A percentile compares a stretch with the other conserved stretches of the same genome.
Evolutionary conservation across 2,329 filamentous ascomycete species (phyloP).

Genomic region (Metarhizium sp.): DNA sequence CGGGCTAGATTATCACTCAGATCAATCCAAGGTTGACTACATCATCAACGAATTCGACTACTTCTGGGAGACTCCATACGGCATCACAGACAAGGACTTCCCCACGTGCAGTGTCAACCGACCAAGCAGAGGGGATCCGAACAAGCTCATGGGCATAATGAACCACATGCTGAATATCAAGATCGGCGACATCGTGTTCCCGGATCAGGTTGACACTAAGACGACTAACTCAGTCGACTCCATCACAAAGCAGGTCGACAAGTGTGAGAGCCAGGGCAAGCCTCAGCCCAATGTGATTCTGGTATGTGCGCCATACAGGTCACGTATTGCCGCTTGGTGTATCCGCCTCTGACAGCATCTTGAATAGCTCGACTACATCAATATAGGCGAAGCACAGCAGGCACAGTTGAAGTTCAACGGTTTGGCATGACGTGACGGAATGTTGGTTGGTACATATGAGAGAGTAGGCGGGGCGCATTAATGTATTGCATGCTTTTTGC

Average conservation of each 20-base stretch:
- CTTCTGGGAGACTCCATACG: constrained; percentile 66
- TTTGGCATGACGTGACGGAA: constrained; percentile 12
- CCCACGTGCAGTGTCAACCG: constrained; percentile 58
- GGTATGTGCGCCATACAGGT: constrained; percentile 12
- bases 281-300: constrained; percentile 23
- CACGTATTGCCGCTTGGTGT: neutral
- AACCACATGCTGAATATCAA: constrained; percentile 28
- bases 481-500: too few relatives aligned
- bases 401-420: constrained; percentile 29
- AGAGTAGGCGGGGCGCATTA: neutral
- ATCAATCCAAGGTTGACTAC: constrained; percentile 44
- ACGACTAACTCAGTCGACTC: constrained; percentile 26
- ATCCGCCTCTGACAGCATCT: constrained; percentile 10
- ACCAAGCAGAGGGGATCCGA: constrained; percentile 34
- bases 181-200: constrained; percentile 24
- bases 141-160: constrained; percentile 33
- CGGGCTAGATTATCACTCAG: constrained; percentile 47
- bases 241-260: constrained; percentile 18
- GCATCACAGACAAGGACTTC: constrained; percentile 49
- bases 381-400: constrained; percentile 28
- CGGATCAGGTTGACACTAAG: constrained; percentile 18
- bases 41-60: constrained; percentile 55
- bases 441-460: neutral
- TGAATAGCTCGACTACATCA: constrained; percentile 32
- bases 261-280: constrained; percentile 17